phyloP scores from a whole-genome alignment of 176 grass and related monocot genomes.

The Avena atlantica region DNA sequence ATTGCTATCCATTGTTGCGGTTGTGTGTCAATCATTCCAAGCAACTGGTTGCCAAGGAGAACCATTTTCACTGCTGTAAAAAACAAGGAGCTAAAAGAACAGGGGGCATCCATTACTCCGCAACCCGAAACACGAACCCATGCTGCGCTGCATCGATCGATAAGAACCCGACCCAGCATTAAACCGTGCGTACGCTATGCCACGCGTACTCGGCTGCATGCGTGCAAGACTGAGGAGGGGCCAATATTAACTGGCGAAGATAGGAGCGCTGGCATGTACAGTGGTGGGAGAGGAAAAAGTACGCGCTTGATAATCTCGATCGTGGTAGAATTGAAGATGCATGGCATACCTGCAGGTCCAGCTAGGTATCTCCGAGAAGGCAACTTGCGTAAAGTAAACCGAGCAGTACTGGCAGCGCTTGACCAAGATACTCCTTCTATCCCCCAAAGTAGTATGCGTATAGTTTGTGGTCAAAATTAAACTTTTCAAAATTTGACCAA shows the following conservation, averaged over 20 bases:
- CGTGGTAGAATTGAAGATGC: neutral
- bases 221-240: slow-evolving; percentile 23
- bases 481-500: too few relatives aligned
- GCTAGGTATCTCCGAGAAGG: neutral
- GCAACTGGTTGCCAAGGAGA: neutral
- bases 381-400: neutral
- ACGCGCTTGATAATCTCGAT: neutral
- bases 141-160: slow-evolving; percentile 43
- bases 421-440: neutral
- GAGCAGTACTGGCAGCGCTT: neutral
- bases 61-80: neutral
- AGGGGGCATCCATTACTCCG: neutral
- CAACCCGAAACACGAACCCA: slow-evolving; percentile 8
- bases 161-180: neutral
- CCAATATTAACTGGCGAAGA: neutral
- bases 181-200: too few relatives aligned
- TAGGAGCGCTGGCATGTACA: neutral
- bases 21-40: too few relatives aligned
- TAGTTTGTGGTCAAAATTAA: too few relatives aligned
- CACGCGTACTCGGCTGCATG: slow-evolving; percentile 2
- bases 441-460: too few relatives aligned
- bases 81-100: neutral
- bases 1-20: too few relatives aligned
- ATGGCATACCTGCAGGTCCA: neutral
- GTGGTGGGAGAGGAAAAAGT: neutral